Percentiles rank a stretch among this genome's conserved stretches.
Evolutionary conservation across 192 early-diverging fungal species (phyloP).

Genomic region (Backusella tarrabulga): DNA sequence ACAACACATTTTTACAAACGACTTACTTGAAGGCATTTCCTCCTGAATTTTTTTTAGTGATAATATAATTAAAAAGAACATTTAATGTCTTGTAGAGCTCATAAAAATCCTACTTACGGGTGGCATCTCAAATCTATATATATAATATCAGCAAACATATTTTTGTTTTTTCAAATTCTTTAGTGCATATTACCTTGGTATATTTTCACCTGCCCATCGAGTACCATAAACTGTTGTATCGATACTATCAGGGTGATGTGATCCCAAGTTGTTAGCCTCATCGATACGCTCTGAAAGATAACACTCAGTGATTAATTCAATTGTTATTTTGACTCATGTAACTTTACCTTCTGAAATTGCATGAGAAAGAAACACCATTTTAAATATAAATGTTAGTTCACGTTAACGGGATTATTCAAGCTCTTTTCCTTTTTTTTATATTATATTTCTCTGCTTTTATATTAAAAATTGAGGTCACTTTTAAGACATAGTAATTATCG

Average conservation of each 20-base stretch:
- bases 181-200: slow-evolving; percentile 21
- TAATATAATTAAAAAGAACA: not conserved
- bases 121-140: slow-evolving; percentile 30
- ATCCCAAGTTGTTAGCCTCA: slow-evolving; percentile 15
- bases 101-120: slow-evolving; percentile 17
- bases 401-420: not conserved
- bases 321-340: not conserved
- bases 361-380: slow-evolving; percentile 27
- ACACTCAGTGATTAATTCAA: too few species aligned
- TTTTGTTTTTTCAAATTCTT: not conserved
- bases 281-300: slow-evolving; percentile 18
- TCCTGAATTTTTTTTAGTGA: slow-evolving; percentile 6
- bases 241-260: slow-evolving; percentile 9
- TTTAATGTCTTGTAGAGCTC: not conserved
- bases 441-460: not conserved
- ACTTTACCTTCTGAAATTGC: slow-evolving; percentile 27
- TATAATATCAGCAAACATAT: not conserved
- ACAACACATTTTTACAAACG: not conserved
- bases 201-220: slow-evolving; percentile 29
- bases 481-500: not conserved
- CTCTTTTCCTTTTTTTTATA: not conserved
- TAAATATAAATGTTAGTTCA: not conserved
- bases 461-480: not conserved
- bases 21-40: slow-evolving; percentile 36
- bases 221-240: slow-evolving; percentile 31